Base-by-base conservation (phyloP, 208 protist genomes). In the Leishmania tropica region DNA sequence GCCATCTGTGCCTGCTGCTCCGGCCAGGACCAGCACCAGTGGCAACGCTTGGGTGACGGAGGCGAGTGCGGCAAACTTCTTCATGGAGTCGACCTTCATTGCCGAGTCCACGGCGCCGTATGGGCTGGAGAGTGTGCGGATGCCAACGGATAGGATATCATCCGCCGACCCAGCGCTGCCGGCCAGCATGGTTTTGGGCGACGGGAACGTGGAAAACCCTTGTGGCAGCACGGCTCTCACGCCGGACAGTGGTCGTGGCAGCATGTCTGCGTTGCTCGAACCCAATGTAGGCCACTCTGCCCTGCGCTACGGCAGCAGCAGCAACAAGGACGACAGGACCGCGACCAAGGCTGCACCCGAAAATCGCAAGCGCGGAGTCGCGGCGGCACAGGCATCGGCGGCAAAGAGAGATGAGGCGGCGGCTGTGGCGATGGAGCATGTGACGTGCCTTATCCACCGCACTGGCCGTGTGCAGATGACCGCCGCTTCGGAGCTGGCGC, bases 41-140 rank as follows among this genome's bases (percentile, higher is more conserved):
- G n/a, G 37, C 28, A 47, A 60, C 4, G 47, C 47, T 37, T 86
- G 83, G 83, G 83, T 83, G 42, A 68, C 73, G 2, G 83, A 86
- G 74, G 74, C 83, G 67, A 86, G 83, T 58, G 78, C 72, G 28
- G 64, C 83, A 0, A 53, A 86, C 54, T 79, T 86, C 31, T 86
- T 86, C 42, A 45, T 80, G 3, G 83, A 86, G 51, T 86, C 83
- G 4, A 86, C 83, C 1, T 86, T 86, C 51, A 86, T 86, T 47
- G 74, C 83, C 3, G 83, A 86, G 67, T 86, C 83, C 2, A 72
- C 78, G 24, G 21, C 51, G 35, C 78, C 83, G 24, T 83, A 76
- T 31, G 73, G 75, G 3, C 3, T 80, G 35, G 78, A 85, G 47
- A 76, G 72, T 37, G 58, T 68, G 8, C 78, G 82, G 4, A 40